A percentile compares a stretch with the other conserved stretches of the same genome.
Conservation (phyloP, 192 early-diverging fungal genomes). For the Coemansia sp. region DNA sequence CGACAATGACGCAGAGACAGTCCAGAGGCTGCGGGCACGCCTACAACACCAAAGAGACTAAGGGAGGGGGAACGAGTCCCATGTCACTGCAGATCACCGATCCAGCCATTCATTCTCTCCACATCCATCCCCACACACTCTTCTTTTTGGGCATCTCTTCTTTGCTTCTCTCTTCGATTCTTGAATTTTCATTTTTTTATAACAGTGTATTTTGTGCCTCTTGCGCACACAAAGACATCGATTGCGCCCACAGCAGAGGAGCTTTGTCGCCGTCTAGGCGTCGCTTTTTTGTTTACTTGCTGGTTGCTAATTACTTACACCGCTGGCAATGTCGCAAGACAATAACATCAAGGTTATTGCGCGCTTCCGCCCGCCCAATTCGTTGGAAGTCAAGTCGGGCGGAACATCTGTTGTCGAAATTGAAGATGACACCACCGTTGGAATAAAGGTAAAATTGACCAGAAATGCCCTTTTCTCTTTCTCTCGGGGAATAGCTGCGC, state of each 20-base stretch:
- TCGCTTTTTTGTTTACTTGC: constrained; percentile 8
- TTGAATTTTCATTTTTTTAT: not conserved
- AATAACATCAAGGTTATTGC: constrained; percentile 97
- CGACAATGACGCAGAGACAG: constrained; percentile 16
- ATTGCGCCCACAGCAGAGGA: not conserved
- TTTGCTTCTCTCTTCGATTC: constrained; percentile 4
- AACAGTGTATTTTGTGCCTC: not conserved
- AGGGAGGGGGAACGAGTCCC: too few species aligned
- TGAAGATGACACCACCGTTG: constrained; percentile 64
- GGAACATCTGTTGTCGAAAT: constrained; percentile 83
- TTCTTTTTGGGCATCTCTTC: not conserved
- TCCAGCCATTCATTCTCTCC: not conserved
- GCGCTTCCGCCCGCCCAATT: constrained; percentile 95
- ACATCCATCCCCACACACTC: not conserved
- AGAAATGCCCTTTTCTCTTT: not conserved
- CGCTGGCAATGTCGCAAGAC: constrained; percentile 58
- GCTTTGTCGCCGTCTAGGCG: constrained; percentile 1
- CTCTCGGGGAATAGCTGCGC: constrained; percentile 1
- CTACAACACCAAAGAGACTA: not conserved
- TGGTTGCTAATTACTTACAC: not conserved
- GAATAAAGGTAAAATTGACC: constrained; percentile 38
- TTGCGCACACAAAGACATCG: not conserved
- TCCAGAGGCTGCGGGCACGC: constrained; percentile 16
- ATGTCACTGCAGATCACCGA: not conserved
- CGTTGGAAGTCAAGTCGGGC: constrained; percentile 85